Conservation (phyloP, 148 eudicot species). For the Euryodendron excelsum region DNA sequence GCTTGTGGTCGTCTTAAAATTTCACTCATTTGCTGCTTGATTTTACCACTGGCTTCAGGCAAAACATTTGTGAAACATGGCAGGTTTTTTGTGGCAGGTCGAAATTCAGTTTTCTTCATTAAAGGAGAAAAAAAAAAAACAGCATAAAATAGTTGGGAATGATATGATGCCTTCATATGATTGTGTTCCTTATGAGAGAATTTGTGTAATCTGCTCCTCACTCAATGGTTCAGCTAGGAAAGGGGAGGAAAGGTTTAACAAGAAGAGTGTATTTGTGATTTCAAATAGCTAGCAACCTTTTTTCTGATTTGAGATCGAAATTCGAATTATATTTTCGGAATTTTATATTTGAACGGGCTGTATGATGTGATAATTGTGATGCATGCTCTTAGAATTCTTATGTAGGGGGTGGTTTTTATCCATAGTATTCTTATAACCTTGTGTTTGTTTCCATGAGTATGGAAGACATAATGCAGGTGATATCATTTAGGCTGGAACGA, state of each 20-base stretch:
- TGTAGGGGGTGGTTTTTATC: neutral
- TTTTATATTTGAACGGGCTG: neutral
- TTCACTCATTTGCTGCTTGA: neutral
- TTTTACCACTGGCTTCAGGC: slow-evolving; percentile 2
- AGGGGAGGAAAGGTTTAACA: neutral
- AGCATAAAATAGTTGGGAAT: neutral
- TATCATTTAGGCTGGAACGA: too few species aligned
- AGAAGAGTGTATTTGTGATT: neutral
- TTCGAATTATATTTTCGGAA: neutral
- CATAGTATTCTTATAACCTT: neutral
- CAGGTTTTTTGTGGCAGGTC: neutral
- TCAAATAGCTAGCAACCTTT: neutral
- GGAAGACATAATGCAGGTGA: too few species aligned
- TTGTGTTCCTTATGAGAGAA: neutral
- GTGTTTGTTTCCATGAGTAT: neutral
- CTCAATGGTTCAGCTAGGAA: neutral
- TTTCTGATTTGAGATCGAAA: neutral
- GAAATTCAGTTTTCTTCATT: neutral
- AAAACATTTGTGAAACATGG: neutral
- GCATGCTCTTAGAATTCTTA: neutral
- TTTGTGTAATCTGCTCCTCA: neutral
- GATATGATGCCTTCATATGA: neutral
- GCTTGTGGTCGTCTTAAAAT: neutral
- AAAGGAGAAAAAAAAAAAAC: neutral
- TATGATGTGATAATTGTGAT: neutral